Conservation (phyloP, 495 filamentous ascomycete species). For the Tuber brumale region DNA sequence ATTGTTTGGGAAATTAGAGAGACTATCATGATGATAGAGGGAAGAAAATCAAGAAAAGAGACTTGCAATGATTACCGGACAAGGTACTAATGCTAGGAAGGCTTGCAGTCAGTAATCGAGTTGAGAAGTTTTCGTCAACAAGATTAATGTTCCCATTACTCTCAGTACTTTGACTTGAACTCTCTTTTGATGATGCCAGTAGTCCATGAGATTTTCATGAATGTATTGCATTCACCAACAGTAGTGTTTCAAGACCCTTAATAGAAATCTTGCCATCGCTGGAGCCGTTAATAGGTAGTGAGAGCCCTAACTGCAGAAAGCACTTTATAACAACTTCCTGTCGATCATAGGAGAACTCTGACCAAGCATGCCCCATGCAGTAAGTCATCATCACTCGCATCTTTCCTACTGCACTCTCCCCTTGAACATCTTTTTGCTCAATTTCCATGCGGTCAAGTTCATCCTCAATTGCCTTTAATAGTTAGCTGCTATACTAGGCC, state of each 20-base stretch:
- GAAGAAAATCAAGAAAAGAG: too few species aligned
- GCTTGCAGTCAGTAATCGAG: too few species aligned
- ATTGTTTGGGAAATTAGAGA: too few species aligned
- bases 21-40: fast-evolving
- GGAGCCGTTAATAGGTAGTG: background rate
- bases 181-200: too few species aligned
- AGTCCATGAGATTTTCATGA: too few species aligned
- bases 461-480: background rate
- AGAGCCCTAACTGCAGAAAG: constrained; percentile 1
- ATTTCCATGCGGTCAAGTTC: background rate
- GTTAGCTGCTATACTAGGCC: too few species aligned
- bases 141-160: too few species aligned
- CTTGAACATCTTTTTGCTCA: background rate
- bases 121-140: too few species aligned
- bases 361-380: constrained; percentile 5
- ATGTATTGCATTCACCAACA: background rate
- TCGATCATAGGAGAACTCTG: background rate
- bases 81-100: too few species aligned
- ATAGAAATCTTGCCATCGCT: constrained; percentile 6
- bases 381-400: constrained; percentile 7
- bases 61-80: too few species aligned
- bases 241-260: background rate
- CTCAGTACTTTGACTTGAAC: too few species aligned
- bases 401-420: constrained; percentile 4
- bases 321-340: background rate